Conservation (phyloP, 1,284 basidiomycete species). For the Amylostereum areolatum region DNA sequence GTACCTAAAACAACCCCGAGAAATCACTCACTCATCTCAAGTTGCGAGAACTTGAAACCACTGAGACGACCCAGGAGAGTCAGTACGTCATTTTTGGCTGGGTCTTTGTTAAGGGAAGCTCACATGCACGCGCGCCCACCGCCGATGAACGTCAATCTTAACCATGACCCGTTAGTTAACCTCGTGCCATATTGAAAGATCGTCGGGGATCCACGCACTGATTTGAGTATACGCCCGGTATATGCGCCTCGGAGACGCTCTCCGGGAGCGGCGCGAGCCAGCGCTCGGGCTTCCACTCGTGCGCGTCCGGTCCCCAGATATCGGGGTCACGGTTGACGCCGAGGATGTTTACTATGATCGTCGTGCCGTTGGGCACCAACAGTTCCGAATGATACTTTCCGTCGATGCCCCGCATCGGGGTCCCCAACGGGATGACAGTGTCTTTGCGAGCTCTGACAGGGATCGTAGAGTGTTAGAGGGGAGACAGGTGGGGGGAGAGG, state of each 20-base stretch:
- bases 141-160: constrained; percentile 27
- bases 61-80: constrained; percentile 19
- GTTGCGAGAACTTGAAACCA: constrained; percentile 24
- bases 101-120: background rate
- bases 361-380: constrained; percentile 6
- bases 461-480: background rate
- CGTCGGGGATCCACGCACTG: constrained; percentile 3
- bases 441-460: constrained; percentile 7
- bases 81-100: too few relatives aligned
- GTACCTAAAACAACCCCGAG: background rate
- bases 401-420: constrained; percentile 7
- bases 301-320: constrained; percentile 16
- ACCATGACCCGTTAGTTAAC: constrained; percentile 13
- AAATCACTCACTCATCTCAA: constrained; percentile 20
- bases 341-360: constrained; percentile 11
- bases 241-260: background rate
- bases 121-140: constrained; percentile 14
- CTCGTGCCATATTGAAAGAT: constrained; percentile 10
- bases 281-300: constrained; percentile 24
- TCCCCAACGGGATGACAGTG: constrained; percentile 9
- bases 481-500: background rate
- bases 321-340: background rate
- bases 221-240: constrained; percentile 6
- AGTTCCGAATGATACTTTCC: constrained; percentile 9
- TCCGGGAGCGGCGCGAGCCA: constrained; percentile 17